These are phyloP conservation scores for Drechslera avenae DNA, from an alignment of 2,329 filamentous ascomycete genomes.

Conservation along the genomic window DNA sequence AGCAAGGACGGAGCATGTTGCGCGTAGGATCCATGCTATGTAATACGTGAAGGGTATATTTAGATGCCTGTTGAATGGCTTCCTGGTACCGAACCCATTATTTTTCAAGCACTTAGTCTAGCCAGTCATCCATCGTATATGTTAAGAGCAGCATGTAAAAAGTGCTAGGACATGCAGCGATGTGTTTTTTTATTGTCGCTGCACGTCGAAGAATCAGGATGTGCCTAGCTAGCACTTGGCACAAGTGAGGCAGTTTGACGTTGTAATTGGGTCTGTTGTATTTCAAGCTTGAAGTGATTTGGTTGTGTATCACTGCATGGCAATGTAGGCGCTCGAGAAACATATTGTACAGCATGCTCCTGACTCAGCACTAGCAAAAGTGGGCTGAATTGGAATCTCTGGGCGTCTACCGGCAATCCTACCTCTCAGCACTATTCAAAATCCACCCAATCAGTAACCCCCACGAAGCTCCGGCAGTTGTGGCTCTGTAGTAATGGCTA, in stretches of 20 bases:
- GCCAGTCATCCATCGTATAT: neutral
- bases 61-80: too few relatives aligned
- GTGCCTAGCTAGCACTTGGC: too few relatives aligned
- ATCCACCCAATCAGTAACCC: constrained; percentile 9
- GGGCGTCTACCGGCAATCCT: constrained; percentile 12
- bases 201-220: too few relatives aligned
- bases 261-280: too few relatives aligned
- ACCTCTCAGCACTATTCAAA: constrained; percentile 8
- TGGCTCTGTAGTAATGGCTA: neutral
- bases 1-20: too few relatives aligned
- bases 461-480: neutral
- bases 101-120: neutral
- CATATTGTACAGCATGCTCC: neutral
- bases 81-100: too few relatives aligned
- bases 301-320: neutral
- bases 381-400: neutral
- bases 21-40: neutral
- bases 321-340: neutral
- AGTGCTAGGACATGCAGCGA: too few relatives aligned
- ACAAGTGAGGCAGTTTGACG: too few relatives aligned
- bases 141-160: too few relatives aligned
- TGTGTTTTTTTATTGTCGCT: too few relatives aligned
- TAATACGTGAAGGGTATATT: neutral
- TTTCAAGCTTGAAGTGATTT: too few relatives aligned
- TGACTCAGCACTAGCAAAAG: neutral